Evolutionary conservation across 768 basidiomycete species (phyloP).

Genomic region (Crucibulum laeve): DNA sequence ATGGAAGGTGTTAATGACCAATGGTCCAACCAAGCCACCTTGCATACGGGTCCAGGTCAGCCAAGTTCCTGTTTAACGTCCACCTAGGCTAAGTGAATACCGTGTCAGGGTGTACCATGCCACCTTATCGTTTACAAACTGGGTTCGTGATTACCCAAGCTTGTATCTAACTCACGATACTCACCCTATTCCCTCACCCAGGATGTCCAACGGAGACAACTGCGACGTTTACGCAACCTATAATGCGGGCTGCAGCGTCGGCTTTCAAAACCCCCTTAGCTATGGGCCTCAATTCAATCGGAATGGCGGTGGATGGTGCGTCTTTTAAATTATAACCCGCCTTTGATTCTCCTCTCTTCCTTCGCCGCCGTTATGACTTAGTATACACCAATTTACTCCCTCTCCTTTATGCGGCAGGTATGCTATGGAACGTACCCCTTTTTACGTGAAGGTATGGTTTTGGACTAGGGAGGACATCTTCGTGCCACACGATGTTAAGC

Average conservation of each 20-base stretch:
- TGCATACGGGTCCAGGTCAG: background rate
- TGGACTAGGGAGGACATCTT: background rate
- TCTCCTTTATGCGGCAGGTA: too few relatives aligned
- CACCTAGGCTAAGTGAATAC: background rate
- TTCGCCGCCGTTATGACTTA: too few relatives aligned
- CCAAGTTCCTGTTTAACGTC: background rate
- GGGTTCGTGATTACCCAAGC: background rate
- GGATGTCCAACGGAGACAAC: background rate
- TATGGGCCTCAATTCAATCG: conserved; percentile 1
- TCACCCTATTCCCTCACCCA: background rate
- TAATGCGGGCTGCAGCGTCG: conserved; percentile 1
- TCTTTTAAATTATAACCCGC: background rate
- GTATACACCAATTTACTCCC: too few relatives aligned
- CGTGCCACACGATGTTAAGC: background rate
- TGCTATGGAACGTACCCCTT: background rate
- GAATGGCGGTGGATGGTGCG: conserved; percentile 1
- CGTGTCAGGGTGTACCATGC: background rate
- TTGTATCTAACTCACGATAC: background rate
- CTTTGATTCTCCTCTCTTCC: too few relatives aligned
- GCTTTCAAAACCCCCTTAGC: background rate
- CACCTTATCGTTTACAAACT: background rate
- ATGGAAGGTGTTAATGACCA: conserved; percentile 2
- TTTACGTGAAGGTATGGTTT: conserved; percentile 1
- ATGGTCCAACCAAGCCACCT: background rate
- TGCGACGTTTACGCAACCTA: background rate